These are phyloP conservation scores for Thozetella sp. DNA, from an alignment of 495 filamentous ascomycete species.

Conservation along the genomic window DNA sequence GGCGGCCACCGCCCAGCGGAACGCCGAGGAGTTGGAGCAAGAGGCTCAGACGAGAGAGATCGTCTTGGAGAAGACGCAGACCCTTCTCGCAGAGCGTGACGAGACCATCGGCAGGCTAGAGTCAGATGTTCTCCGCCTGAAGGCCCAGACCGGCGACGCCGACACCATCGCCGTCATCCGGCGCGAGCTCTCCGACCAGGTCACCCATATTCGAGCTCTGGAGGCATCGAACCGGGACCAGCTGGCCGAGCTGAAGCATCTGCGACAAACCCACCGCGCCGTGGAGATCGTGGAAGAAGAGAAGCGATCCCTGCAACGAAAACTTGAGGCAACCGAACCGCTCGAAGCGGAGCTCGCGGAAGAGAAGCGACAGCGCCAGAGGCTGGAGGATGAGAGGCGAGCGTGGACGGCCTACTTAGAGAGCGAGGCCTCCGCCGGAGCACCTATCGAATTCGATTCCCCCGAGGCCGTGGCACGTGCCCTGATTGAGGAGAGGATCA, in stretches of 20 bases:
- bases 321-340: constrained; percentile 72
- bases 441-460: constrained; percentile 74
- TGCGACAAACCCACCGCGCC: constrained; percentile 77
- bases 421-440: constrained; percentile 55
- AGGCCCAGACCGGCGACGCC: constrained; percentile 80
- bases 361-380: constrained; percentile 76
- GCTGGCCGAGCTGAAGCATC: constrained; percentile 73
- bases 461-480: constrained; percentile 88
- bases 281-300: constrained; percentile 96
- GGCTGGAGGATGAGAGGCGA: constrained; percentile 83
- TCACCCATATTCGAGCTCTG: constrained; percentile 81
- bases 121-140: constrained; percentile 78
- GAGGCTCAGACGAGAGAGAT: constrained; percentile 68
- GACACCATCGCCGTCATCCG: constrained; percentile 82
- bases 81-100: constrained; percentile 68
- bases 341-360: constrained; percentile 77
- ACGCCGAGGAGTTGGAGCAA: constrained; percentile 69
- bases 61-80: constrained; percentile 65
- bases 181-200: constrained; percentile 83
- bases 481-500: constrained; percentile 78
- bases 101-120: constrained; percentile 71
- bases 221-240: constrained; percentile 83
- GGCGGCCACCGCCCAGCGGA: constrained; percentile 65
- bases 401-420: constrained; percentile 89
- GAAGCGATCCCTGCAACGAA: constrained; percentile 80